phyloP scores from a whole-genome alignment of 805 yeast species.

The Vanderwaltozyma polyspora region DNA sequence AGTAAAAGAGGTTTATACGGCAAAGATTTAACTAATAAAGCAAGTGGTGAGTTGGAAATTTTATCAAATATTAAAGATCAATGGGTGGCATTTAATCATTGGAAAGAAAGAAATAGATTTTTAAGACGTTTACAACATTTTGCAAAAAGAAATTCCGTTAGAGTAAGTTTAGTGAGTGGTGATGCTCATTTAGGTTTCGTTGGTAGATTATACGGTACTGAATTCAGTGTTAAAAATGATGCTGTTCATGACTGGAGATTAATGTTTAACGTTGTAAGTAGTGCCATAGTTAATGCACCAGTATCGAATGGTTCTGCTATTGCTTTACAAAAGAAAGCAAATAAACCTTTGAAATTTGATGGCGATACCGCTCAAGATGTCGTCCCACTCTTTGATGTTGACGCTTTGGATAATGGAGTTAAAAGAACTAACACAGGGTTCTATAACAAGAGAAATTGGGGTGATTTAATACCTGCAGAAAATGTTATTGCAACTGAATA shows the following conservation, averaged over 20 bases:
- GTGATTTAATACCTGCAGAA: conserved; percentile 48
- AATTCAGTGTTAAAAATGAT: conserved; percentile 36
- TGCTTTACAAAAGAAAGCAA: conserved; percentile 56
- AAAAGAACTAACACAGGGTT: conserved; percentile 35
- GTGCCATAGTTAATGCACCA: conserved; percentile 87
- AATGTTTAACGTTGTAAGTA: conserved; percentile 73
- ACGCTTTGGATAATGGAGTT: conserved; percentile 39
- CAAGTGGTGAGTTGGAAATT: conserved; percentile 84
- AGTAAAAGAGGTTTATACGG: conserved; percentile 53
- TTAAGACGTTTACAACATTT: conserved; percentile 51
- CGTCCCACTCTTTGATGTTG: conserved; percentile 55
- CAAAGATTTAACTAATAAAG: conserved; percentile 74
- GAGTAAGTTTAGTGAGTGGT: conserved; percentile 81
- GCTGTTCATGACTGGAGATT: conserved; percentile 57
- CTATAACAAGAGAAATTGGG: conserved; percentile 60
- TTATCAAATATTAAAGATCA: conserved; percentile 92
- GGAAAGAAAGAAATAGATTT: conserved; percentile 67
- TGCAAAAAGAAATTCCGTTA: conserved; percentile 50
- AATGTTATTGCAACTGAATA: conserved; percentile 24
- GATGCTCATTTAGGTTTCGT: conserved; percentile 87
- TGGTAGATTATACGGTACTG: conserved; percentile 59
- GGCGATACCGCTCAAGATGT: conserved; percentile 63
- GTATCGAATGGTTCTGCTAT: conserved; percentile 83
- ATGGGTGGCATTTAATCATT: conserved; percentile 89
- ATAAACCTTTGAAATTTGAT: conserved; percentile 52